Percentiles rank a stretch among this genome's conserved stretches.
These are phyloP conservation scores for Nakaseomyces uthaithaninus DNA, from an alignment of 1,139 yeast species.

Conservation along the genomic window DNA sequence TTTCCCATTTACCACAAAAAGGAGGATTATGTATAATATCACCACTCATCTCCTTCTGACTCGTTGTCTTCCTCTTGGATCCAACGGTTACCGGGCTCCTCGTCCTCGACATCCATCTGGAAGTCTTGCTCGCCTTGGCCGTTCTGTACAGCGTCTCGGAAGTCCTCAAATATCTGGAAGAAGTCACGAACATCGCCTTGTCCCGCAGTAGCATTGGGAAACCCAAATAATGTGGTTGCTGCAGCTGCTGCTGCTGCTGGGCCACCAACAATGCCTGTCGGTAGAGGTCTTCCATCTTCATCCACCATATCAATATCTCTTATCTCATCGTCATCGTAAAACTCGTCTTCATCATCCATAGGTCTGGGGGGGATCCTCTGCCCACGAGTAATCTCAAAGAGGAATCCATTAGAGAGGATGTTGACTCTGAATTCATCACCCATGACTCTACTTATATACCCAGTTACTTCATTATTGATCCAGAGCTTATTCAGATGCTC, in stretches of 20 bases:
- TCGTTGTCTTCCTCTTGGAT: not conserved
- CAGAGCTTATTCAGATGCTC: constrained; percentile 49
- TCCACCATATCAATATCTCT: constrained; percentile 20
- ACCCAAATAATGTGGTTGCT: constrained; percentile 13
- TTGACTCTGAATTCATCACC: constrained; percentile 32
- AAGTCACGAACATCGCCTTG: constrained; percentile 25
- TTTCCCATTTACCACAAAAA: too few relatives aligned
- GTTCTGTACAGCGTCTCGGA: constrained; percentile 17
- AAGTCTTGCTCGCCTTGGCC: constrained; percentile 9
- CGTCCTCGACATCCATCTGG: constrained; percentile 6
- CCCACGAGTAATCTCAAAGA: constrained; percentile 27
- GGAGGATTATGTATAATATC: not conserved
- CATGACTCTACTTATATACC: constrained; percentile 34
- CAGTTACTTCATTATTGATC: constrained; percentile 48
- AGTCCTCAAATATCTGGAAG: constrained; percentile 24
- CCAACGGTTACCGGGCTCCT: not conserved
- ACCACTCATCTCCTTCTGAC: constrained; percentile 4
- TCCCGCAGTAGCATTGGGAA: constrained; percentile 17
- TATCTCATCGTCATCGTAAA: constrained; percentile 19
- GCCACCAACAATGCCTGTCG: constrained; percentile 16
- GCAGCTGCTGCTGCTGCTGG: constrained; percentile 5
- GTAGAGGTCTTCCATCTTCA: constrained; percentile 14
- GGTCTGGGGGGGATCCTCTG: constrained; percentile 21
- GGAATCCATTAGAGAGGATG: constrained; percentile 28
- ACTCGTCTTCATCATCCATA: constrained; percentile 15